Percentiles rank a stretch among this genome's conserved stretches.
Evolutionary conservation across 1,284 basidiomycete species (phyloP).

Genomic region (Cryptococcus sp.): DNA sequence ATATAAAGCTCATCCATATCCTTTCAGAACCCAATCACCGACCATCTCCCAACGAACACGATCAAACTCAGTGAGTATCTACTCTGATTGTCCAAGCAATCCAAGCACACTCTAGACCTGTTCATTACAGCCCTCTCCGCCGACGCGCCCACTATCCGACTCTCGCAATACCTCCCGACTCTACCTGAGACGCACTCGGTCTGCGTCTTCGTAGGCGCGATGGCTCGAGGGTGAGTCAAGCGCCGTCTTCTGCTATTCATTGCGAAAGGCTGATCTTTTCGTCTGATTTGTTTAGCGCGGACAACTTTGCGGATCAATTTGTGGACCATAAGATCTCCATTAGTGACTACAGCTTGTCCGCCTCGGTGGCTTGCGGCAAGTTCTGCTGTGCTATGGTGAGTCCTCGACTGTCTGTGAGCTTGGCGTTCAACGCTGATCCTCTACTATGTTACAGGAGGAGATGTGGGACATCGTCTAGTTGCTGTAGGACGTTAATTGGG

Average conservation of each 20-base stretch:
- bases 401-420: background rate
- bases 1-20: too few species aligned
- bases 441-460: slow-evolving; percentile 55
- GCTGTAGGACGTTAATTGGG: background rate
- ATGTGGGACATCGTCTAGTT: slow-evolving; percentile 64
- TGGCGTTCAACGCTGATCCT: background rate
- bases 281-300: slow-evolving; percentile 58
- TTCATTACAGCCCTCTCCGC: slow-evolving; percentile 74
- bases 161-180: slow-evolving; percentile 79
- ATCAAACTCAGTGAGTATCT: slow-evolving; percentile 82
- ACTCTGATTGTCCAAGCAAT: background rate
- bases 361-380: slow-evolving; percentile 90
- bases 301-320: slow-evolving; percentile 93
- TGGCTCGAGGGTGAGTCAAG: slow-evolving; percentile 73
- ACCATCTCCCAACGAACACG: slow-evolving; percentile 93
- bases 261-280: background rate
- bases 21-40: slow-evolving; percentile 83
- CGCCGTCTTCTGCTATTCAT: background rate
- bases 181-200: slow-evolving; percentile 84
- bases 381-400: slow-evolving; percentile 67
- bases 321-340: slow-evolving; percentile 98
- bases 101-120: background rate
- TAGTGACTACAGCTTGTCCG: slow-evolving; percentile 90
- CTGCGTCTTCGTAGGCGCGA: slow-evolving; percentile 96
- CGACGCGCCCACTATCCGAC: slow-evolving; percentile 79